Base-by-base conservation (phyloP, 805 yeast genomes). In the Scheffersomyces lignosus region DNA sequence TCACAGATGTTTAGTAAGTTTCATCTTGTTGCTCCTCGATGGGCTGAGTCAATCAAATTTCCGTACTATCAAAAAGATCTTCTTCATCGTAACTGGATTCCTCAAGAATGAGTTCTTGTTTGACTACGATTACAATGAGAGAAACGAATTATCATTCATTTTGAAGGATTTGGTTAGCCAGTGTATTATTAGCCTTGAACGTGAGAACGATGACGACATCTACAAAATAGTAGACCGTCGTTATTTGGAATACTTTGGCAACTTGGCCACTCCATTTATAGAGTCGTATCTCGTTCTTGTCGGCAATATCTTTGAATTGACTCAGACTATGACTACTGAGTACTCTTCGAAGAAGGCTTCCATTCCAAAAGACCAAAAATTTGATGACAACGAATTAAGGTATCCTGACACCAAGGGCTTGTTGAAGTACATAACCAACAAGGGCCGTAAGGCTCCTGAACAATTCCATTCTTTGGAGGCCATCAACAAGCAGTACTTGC, bases 1-100 rank as follows among this genome's bases (percentile, higher is more conserved):
- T 23, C 66, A 72, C 25, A 75, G 73, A 41, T 68, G 81, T 18
- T 64, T 78, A 37, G 69, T 68, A 3, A 62, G 76, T 18, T 64
- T 73, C 20, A 41, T 43, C 18, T 37, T 45, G 29, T 29, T 40
- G 32, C 10, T 40, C 15, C 18, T 33, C 15, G 32, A 40, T 15
- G 39, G 37, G 3, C 24, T 20, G 9, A 10, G 24, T 20, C 28
- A 33, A 13, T 27, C 17, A n/a, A 26, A 34, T n/a, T 18, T 27
- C 28, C 32, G 26, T 25, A 44, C 42, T 34, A 54, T 61, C 27
- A 53, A 52, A 41, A 54, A 58, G 42, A 42, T 61, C 24, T 55
- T 46, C 37, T 60, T 62, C 41, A 60, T 68, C 20, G 49, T 66
- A 31, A 64, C 70, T 0, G 66, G 67, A 3, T 57, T 67, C 36